Conservation (phyloP, 139 green algal species). For the Micromonas commoda region DNA sequence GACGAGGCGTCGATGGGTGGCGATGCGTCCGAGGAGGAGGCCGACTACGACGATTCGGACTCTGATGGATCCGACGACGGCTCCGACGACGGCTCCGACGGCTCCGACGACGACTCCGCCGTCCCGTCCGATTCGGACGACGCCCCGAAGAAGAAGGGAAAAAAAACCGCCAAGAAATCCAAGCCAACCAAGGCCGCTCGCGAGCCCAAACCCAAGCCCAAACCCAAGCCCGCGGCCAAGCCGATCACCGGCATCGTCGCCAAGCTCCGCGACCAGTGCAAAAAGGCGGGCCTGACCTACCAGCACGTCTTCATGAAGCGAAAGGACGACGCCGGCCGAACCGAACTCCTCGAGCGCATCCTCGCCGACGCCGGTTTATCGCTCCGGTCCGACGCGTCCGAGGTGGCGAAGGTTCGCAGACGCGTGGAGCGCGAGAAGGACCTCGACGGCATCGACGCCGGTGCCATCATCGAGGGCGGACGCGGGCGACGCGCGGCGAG, state of each 20-base stretch:
- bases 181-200: background rate
- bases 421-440: too few species aligned
- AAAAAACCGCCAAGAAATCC: background rate
- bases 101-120: background rate
- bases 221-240: background rate
- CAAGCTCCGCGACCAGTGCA: background rate
- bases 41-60: background rate
- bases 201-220: background rate
- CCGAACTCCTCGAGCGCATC: background rate
- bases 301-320: background rate
- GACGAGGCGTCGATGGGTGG: too few species aligned
- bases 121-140: background rate
- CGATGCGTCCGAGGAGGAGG: background rate
- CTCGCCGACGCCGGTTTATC: background rate
- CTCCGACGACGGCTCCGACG: too few species aligned
- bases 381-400: background rate
- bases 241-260: background rate
- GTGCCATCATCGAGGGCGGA: background rate
- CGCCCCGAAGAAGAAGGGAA: background rate
- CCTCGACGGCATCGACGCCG: background rate
- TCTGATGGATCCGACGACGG: too few species aligned
- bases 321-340: background rate
- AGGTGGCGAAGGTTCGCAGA: too few species aligned
- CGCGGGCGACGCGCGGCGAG: background rate
- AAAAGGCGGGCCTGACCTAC: background rate